These are phyloP conservation scores for Nannizziopsis barbatae DNA, from an alignment of 2,329 filamentous ascomycete species.

Conservation along the genomic window DNA sequence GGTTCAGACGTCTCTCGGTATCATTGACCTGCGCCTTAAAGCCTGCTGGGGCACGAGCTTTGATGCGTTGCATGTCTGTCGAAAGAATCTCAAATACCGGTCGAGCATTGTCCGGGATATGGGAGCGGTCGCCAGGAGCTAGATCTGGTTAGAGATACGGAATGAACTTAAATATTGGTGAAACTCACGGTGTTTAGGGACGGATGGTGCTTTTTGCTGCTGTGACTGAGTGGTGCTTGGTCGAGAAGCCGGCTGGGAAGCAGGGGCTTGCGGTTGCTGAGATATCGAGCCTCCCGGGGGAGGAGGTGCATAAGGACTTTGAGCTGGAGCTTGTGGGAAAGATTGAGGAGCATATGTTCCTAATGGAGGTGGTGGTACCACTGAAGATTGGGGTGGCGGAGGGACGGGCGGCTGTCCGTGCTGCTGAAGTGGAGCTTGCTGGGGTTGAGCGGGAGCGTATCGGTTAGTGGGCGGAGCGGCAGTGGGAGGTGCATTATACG, in stretches of 20 bases:
- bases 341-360: constrained; percentile 51
- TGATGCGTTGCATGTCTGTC: constrained; percentile 79
- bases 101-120: constrained; percentile 68
- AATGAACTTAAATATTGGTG: neutral
- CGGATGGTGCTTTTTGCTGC: constrained; percentile 37
- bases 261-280: constrained; percentile 21
- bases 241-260: constrained; percentile 36
- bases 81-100: constrained; percentile 70
- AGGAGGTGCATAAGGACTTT: constrained; percentile 38
- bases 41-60: constrained; percentile 68
- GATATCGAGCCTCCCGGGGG: constrained; percentile 20
- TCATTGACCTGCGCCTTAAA: constrained; percentile 86
- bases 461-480: constrained; percentile 59
- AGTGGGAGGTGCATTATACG: constrained; percentile 71
- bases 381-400: constrained; percentile 34
- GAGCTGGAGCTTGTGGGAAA: constrained; percentile 26
- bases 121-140: constrained; percentile 69
- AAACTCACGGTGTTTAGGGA: constrained; percentile 57
- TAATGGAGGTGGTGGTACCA: constrained; percentile 36
- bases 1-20: constrained; percentile 80
- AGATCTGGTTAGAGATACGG: constrained; percentile 7
- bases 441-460: constrained; percentile 58
- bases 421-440: constrained; percentile 39
- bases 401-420: constrained; percentile 40
- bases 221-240: constrained; percentile 43